Evolutionary conservation across 2,329 filamentous ascomycete genomes (phyloP), one percentile per base, ranked within the genome.

Genomic region (Arachnomyces sp.): DNA sequence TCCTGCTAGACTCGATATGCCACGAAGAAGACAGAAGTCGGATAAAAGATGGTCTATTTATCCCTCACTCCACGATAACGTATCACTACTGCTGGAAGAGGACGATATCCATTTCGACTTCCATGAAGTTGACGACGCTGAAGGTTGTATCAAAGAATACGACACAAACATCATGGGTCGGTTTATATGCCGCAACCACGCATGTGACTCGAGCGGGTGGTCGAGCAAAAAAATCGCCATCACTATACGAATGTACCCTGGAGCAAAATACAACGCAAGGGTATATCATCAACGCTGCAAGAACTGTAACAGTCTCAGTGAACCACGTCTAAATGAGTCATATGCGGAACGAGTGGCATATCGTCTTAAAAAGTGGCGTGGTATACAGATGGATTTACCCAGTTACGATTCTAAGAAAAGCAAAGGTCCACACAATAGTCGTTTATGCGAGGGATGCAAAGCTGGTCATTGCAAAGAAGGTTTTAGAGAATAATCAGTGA

Each of bases 201-300:
- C 21, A 13, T 70, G 65, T 45, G 7, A 3, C 3, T 43, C 48
- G 1, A 42, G 16, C 5, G 62, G 56, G 36, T 69, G 66, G 66
- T 47, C 50, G 13, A 69, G 66, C 56, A 64, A 59, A 43, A 54
- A 45, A 45, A 61, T 69, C 40, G 60, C 66, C 14, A 64, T 68
- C 31, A 66, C 58, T 0, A 68, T 71, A 32, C 59, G 65, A 15
- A 53, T 64, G 49, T 70, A 68, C 49, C 32, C 45, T 3, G 49
- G 40, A 12, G 9, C 49, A 29, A 49, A 49, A 52, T 71, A 71
- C 46, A 71, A 70, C 47, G 66, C 63, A 33, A 52, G 61, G 42
- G 65, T 71, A 32, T 71, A 69, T 47, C 52, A 65, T 45, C 65
- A 69, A 49, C 56, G 58, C 6, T 70, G 64, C 48, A 59, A 56